phyloP scores from a whole-genome alignment of 768 basidiomycete species.

The Tulasnella sp. region DNA sequence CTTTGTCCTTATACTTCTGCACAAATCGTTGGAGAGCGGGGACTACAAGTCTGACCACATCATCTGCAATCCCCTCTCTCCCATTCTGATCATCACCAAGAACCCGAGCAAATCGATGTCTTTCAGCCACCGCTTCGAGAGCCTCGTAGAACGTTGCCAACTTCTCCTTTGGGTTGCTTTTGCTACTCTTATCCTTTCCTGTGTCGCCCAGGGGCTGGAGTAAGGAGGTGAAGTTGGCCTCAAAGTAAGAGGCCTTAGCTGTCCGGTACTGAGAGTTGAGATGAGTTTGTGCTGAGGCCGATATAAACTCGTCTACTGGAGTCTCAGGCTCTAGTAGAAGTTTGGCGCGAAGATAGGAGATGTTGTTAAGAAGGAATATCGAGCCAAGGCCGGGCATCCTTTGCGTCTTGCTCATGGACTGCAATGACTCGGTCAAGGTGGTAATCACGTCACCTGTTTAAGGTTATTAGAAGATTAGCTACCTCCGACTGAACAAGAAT shows the following conservation, averaged over 20 bases:
- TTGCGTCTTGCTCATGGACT: conserved; percentile 50
- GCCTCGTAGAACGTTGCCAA: conserved; percentile 77
- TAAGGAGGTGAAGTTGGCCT: conserved; percentile 73
- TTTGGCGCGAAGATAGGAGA: conserved; percentile 62
- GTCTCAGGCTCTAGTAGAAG: conserved; percentile 54
- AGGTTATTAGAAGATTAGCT: neutral
- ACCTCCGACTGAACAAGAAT: neutral
- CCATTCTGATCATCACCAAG: conserved; percentile 62
- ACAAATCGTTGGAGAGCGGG: conserved; percentile 70
- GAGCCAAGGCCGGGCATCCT: conserved; percentile 62
- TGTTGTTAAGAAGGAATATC: conserved; percentile 76
- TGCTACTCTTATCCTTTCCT: conserved; percentile 47
- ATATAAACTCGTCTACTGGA: conserved; percentile 52
- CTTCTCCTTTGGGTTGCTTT: conserved; percentile 71
- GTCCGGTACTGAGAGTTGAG: conserved; percentile 71
- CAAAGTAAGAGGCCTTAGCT: conserved; percentile 80
- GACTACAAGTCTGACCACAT: conserved; percentile 71
- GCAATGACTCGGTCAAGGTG: conserved; percentile 59
- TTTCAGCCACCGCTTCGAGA: conserved; percentile 72
- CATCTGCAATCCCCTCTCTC: conserved; percentile 60
- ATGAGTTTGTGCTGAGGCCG: conserved; percentile 57
- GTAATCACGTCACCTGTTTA: conserved; percentile 67
- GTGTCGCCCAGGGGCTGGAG: conserved; percentile 56
- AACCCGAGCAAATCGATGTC: conserved; percentile 65
- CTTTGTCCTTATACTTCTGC: conserved; percentile 72